Conservation (phyloP, 1,139 yeast species). For the Arxiozyma slooffiae region DNA sequence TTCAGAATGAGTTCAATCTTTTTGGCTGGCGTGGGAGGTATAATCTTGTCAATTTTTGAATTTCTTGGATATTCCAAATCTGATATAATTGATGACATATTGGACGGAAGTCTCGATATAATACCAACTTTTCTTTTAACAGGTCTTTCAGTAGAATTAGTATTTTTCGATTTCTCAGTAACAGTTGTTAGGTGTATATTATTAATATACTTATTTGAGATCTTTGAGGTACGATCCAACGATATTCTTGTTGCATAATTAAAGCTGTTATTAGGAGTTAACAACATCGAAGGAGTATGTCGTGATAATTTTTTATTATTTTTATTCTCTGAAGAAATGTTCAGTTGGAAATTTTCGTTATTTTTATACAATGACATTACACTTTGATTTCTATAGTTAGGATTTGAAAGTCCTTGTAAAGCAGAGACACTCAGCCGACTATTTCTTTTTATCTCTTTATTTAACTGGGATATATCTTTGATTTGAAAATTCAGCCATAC, state of each 20-base stretch:
- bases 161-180: not conserved
- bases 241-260: slow-evolving; percentile 6
- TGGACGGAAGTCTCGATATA: slow-evolving; percentile 19
- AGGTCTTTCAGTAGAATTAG: not conserved
- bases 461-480: slow-evolving; percentile 18
- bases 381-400: slow-evolving; percentile 27
- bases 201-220: not conserved
- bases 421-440: slow-evolving; percentile 27
- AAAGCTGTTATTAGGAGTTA: slow-evolving; percentile 26
- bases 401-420: slow-evolving; percentile 25
- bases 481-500: slow-evolving; percentile 21
- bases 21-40: slow-evolving; percentile 63
- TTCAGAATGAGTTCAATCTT: slow-evolving; percentile 41
- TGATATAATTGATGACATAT: slow-evolving; percentile 28
- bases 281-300: slow-evolving; percentile 28
- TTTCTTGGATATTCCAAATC: slow-evolving; percentile 30
- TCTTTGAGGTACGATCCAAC: not conserved
- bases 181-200: not conserved
- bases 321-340: slow-evolving; percentile 11
- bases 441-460: slow-evolving; percentile 12
- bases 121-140: slow-evolving; percentile 8
- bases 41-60: slow-evolving; percentile 38
- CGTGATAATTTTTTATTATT: slow-evolving; percentile 6
- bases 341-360: slow-evolving; percentile 13
- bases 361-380: slow-evolving; percentile 23